Conservation (phyloP, 768 basidiomycete genomes). For the Suillus ampliporus region DNA sequence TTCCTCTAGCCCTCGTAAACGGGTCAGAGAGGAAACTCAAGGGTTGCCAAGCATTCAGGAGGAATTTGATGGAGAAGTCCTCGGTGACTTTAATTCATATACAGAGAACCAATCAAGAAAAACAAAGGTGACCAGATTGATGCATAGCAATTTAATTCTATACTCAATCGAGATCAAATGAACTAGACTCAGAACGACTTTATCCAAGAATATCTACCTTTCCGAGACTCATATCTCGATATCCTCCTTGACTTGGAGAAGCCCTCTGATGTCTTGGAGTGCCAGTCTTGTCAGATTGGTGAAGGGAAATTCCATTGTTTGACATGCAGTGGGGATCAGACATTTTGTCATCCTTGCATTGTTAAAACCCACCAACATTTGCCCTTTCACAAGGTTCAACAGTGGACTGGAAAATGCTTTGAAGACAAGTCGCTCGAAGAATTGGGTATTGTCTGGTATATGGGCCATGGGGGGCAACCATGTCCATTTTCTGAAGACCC, state of each 20-base stretch:
- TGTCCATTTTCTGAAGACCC: slow-evolving; percentile 19
- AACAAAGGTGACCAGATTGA: background rate
- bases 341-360: slow-evolving; percentile 1
- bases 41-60: background rate
- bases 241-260: slow-evolving; percentile 5
- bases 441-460: slow-evolving; percentile 22
- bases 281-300: background rate
- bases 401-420: slow-evolving; percentile 28
- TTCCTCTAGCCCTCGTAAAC: background rate
- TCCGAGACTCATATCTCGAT: background rate
- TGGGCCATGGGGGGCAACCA: slow-evolving; percentile 26
- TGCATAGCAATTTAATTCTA: background rate
- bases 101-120: background rate
- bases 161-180: background rate
- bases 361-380: background rate
- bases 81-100: background rate
- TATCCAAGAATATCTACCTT: slow-evolving; percentile 2
- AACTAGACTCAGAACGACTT: slow-evolving; percentile 16
- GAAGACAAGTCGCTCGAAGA: slow-evolving; percentile 21
- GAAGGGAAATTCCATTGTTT: slow-evolving; percentile 4
- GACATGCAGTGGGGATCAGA: slow-evolving; percentile 7
- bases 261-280: background rate
- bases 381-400: slow-evolving; percentile 25
- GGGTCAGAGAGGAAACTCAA: background rate
- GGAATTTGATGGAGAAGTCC: slow-evolving; percentile 1